Conservation (phyloP, 148 eudicot genomes). For the Arctostaphylos glauca region DNA sequence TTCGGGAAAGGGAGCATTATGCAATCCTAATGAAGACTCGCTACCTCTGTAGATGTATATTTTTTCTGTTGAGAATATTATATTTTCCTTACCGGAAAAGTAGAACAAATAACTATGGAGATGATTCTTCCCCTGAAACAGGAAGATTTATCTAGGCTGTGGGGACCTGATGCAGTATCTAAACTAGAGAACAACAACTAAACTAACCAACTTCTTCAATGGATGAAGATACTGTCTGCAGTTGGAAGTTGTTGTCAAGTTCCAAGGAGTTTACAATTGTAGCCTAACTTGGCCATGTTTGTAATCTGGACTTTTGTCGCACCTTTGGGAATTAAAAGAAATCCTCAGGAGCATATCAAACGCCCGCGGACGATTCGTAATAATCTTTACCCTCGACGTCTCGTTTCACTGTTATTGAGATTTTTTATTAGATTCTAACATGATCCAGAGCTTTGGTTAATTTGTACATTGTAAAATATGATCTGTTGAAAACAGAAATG, state of each 20-base stretch:
- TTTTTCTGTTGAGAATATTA: too few relatives aligned
- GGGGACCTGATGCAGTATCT: conserved; percentile 49
- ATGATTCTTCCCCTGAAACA: conserved; percentile 33
- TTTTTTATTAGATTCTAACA: not conserved
- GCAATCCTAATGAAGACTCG: not conserved
- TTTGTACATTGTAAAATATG: not conserved
- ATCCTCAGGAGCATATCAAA: not conserved
- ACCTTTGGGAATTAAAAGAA: not conserved
- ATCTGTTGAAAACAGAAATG: not conserved
- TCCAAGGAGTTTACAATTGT: not conserved
- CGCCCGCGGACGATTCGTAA: not conserved
- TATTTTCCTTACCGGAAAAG: not conserved
- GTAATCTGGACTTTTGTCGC: not conserved
- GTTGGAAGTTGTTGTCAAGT: conserved; percentile 1
- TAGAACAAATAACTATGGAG: not conserved
- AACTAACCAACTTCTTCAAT: conserved; percentile 20
- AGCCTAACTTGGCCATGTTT: not conserved
- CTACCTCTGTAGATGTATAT: not conserved
- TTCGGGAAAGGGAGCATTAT: not conserved
- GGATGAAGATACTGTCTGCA: not conserved
- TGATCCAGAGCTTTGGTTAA: not conserved
- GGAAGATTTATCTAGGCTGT: conserved; percentile 58
- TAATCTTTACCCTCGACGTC: not conserved
- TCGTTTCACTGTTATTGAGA: not conserved
- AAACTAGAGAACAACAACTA: conserved; percentile 36